Evolutionary conservation across 2,329 filamentous ascomycete species (phyloP).

Genomic region (Sclerotinia trifoliorum): DNA sequence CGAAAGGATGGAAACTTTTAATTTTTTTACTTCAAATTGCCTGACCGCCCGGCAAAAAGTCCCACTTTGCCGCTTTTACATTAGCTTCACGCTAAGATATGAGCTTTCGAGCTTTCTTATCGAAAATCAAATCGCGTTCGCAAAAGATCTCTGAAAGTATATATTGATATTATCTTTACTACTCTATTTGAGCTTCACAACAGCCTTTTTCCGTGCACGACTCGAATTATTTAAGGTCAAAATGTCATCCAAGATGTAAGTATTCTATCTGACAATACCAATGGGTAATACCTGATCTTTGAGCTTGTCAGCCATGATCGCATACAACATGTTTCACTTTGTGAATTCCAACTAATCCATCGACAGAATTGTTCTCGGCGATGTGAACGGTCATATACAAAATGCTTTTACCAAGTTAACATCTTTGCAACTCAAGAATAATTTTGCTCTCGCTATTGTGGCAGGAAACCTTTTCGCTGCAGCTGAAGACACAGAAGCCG

Average conservation of each 20-base stretch:
- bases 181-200: neutral
- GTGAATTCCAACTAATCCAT: slow-evolving; percentile 24
- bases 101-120: slow-evolving; percentile 20
- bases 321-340: neutral
- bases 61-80: neutral
- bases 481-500: slow-evolving; percentile 59
- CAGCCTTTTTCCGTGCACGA: neutral
- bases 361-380: slow-evolving; percentile 64
- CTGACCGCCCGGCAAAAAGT: slow-evolving; percentile 1
- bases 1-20: slow-evolving; percentile 12
- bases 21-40: slow-evolving; percentile 15
- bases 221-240: neutral
- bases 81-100: slow-evolving; percentile 22
- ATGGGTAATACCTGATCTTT: neutral
- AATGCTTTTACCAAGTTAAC: slow-evolving; percentile 77
- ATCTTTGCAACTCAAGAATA: slow-evolving; percentile 80
- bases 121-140: slow-evolving; percentile 16
- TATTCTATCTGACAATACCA: neutral
- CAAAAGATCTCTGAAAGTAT: slow-evolving; percentile 13
- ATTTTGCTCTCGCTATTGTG: slow-evolving; percentile 81
- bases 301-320: neutral
- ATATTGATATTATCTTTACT: neutral
- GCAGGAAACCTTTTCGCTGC: slow-evolving; percentile 81
- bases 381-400: slow-evolving; percentile 74
- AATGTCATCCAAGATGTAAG: slow-evolving; percentile 27